Evolutionary conservation across 2,329 filamentous ascomycete species (phyloP).

Genomic region (Gaeumannomyces tritici): DNA sequence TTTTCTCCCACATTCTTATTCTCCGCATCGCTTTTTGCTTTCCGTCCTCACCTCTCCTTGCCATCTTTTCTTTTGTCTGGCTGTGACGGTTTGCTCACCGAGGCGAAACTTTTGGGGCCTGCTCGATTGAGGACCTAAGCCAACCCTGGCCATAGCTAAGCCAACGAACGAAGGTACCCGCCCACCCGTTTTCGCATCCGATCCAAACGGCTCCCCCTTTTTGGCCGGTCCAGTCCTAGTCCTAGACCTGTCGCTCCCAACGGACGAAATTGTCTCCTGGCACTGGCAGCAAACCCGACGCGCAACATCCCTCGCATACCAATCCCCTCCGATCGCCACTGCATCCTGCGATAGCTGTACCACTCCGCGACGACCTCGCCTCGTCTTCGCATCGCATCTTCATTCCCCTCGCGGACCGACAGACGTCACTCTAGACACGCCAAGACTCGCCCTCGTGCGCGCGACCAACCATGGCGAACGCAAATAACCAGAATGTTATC

Average conservation of each 20-base stretch:
- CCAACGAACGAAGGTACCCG: background rate
- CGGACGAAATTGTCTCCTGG: background rate
- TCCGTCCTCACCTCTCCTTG: background rate
- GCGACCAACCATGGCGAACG: slow-evolving; percentile 20
- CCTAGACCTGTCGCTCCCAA: background rate
- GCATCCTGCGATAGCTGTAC: background rate
- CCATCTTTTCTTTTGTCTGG: background rate
- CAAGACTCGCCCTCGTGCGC: background rate
- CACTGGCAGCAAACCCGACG: background rate
- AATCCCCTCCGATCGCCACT: background rate
- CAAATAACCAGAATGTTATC: slow-evolving; percentile 24
- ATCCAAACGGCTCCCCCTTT: background rate
- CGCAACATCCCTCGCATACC: background rate
- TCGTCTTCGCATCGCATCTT: background rate
- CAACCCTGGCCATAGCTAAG: slow-evolving; percentile 1
- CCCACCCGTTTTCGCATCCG: background rate
- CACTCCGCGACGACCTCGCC: background rate
- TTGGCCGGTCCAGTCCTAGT: background rate
- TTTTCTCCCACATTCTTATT: background rate
- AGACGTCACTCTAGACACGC: background rate
- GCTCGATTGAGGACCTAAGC: background rate
- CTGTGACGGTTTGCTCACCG: no score
- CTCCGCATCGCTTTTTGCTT: background rate
- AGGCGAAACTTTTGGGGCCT: background rate
- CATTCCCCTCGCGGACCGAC: background rate